Percentiles rank a stretch among this genome's conserved stretches.
phyloP scores from a whole-genome alignment of 352 stramenopile species.

The Pythium apleroticum region DNA sequence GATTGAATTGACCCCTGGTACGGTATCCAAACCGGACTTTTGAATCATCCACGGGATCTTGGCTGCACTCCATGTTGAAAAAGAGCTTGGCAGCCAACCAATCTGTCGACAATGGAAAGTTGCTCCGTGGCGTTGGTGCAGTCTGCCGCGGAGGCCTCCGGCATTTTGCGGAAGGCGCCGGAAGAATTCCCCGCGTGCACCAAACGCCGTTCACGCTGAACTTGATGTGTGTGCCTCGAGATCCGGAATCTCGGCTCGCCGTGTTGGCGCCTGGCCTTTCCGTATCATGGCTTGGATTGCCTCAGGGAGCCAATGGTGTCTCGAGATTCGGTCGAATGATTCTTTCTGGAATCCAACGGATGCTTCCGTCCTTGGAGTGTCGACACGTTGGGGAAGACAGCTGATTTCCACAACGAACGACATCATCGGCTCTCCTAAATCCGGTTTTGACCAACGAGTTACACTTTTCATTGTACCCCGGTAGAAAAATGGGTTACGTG shows the following conservation, averaged over 20 bases:
- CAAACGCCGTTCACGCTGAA: not conserved
- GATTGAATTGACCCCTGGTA: constrained; percentile 7
- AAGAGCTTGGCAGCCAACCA: not conserved
- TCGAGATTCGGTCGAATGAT: not conserved
- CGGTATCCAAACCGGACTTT: not conserved
- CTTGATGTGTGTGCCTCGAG: not conserved
- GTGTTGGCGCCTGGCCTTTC: constrained; percentile 2
- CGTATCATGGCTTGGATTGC: not conserved
- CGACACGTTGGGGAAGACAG: not conserved
- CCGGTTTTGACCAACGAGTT: not conserved
- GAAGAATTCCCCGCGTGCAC: not conserved
- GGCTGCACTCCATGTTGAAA: not conserved
- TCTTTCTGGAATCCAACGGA: not conserved
- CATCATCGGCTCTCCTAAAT: not conserved
- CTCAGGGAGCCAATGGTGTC: not conserved
- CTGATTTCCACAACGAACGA: not conserved
- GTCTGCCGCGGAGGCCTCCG: no score
- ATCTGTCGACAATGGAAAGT: no score
- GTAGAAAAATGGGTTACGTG: not conserved
- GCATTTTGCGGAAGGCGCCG: not conserved
- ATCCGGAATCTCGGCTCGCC: not conserved
- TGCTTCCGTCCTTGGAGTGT: not conserved
- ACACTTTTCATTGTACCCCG: not conserved
- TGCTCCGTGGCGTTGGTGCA: no score
- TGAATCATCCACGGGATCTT: not conserved